A percentile compares a stretch with the other conserved stretches of the same genome.
phyloP scores from a whole-genome alignment of 306 rosid species.

The Rosa rugosa region DNA sequence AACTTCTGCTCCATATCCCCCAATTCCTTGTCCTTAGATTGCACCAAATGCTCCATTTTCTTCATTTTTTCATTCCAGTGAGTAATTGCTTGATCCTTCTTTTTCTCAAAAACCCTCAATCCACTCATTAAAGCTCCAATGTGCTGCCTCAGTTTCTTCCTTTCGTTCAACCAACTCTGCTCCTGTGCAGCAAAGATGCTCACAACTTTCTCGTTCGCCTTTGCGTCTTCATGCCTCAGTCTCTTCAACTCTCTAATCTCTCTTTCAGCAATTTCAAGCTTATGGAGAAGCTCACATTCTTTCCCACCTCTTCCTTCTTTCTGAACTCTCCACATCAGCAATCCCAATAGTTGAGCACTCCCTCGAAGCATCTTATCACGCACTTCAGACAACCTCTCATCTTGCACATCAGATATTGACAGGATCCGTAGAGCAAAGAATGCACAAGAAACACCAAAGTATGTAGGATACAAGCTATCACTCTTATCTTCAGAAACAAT shows the following conservation, averaged over 20 bases:
- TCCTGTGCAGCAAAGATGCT: conserved; percentile 88
- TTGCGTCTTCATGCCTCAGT: conserved; percentile 85
- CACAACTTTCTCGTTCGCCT: conserved; percentile 93
- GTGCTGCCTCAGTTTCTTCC: conserved; percentile 68
- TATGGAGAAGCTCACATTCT: conserved; percentile 36
- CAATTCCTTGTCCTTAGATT: conserved; percentile 54
- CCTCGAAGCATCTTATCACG: conserved; percentile 76
- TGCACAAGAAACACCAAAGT: conserved; percentile 88
- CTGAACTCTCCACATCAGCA: conserved; percentile 76
- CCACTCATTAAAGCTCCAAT: conserved; percentile 66
- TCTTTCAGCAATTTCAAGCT: conserved; percentile 57
- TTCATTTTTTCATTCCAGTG: conserved; percentile 54
- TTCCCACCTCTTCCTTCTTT: conserved; percentile 39
- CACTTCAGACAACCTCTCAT: conserved; percentile 53
- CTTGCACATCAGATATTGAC: conserved; percentile 47
- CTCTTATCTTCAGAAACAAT: conserved; percentile 42
- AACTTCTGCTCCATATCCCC: conserved; percentile 55
- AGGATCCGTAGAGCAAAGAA: conserved; percentile 68
- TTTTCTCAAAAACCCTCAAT: conserved; percentile 60
- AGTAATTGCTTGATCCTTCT: conserved; percentile 39
- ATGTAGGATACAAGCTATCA: conserved; percentile 64
- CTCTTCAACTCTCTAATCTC: conserved; percentile 67
- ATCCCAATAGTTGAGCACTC: conserved; percentile 79
- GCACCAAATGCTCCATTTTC: conserved; percentile 56
- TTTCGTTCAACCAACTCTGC: conserved; percentile 78